A percentile compares a stretch with the other conserved stretches of the same genome.
phyloP scores from a whole-genome alignment of 2,329 filamentous ascomycete genomes.

The Ophiostoma ips region DNA sequence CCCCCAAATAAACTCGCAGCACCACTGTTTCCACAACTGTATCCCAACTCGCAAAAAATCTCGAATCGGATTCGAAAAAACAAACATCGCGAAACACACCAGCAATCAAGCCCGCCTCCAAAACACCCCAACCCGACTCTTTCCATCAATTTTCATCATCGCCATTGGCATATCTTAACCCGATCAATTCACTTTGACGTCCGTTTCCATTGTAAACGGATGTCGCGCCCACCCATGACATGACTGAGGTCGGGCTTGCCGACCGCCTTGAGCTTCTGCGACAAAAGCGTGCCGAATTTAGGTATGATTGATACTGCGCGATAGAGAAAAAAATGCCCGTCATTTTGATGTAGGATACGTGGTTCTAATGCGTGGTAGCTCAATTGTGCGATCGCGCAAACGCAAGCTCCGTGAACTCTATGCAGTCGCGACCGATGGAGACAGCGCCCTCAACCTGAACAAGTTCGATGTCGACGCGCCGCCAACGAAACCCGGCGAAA shows the following conservation, averaged over 20 bases:
- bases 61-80: constrained; percentile 7
- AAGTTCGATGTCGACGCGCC: constrained; percentile 44
- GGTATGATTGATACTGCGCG: constrained; percentile 32
- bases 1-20: constrained; percentile 15
- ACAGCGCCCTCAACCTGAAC: constrained; percentile 45
- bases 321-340: constrained; percentile 38
- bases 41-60: constrained; percentile 13
- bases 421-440: constrained; percentile 57
- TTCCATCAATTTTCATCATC: constrained; percentile 23
- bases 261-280: constrained; percentile 53
- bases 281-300: constrained; percentile 48
- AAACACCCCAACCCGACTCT: constrained; percentile 20
- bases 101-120: constrained; percentile 19
- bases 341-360: constrained; percentile 29
- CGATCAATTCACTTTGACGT: constrained; percentile 29
- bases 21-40: constrained; percentile 4
- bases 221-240: constrained; percentile 55
- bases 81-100: constrained; percentile 13
- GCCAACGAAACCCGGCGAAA: constrained; percentile 36
- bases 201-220: constrained; percentile 53
- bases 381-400: constrained; percentile 73
- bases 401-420: constrained; percentile 82
- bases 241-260: constrained; percentile 55
- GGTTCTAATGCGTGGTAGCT: constrained; percentile 37
- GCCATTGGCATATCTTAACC: constrained; percentile 20